Evolutionary conservation across 345 rosid genomes (phyloP).

Genomic region (Lumnitzera racemosa): DNA sequence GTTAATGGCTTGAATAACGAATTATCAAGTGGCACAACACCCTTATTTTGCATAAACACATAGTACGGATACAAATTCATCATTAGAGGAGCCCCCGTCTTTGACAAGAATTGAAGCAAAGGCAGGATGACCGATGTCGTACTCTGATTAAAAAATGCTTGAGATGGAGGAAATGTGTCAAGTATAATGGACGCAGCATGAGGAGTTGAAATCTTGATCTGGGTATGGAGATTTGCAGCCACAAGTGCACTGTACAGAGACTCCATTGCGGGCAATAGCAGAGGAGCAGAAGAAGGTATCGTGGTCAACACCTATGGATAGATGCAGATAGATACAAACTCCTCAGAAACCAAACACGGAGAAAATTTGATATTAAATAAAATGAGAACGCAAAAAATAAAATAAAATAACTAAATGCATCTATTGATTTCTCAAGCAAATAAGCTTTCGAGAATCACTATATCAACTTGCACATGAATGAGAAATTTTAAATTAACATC

Average conservation of each 20-base stretch:
- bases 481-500: no score
- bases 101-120: slow-evolving; percentile 72
- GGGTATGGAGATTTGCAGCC: slow-evolving; percentile 80
- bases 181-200: slow-evolving; percentile 76
- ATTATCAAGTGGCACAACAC: slow-evolving; percentile 89
- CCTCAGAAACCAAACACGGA: no score
- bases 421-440: no score
- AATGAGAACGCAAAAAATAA: no score
- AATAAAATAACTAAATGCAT: no score
- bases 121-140: slow-evolving; percentile 60
- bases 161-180: slow-evolving; percentile 89
- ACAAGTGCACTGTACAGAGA: slow-evolving; percentile 80
- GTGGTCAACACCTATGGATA: slow-evolving; percentile 42
- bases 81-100: slow-evolving; percentile 81
- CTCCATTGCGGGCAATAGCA: slow-evolving; percentile 78
- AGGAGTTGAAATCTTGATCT: slow-evolving; percentile 89
- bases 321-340: no score
- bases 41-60: slow-evolving; percentile 91
- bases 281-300: slow-evolving; percentile 75
- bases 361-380: no score
- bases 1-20: slow-evolving; percentile 83
- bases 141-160: slow-evolving; percentile 88
- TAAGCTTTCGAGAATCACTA: no score
- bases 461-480: no score
- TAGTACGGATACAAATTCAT: slow-evolving; percentile 97